These are phyloP conservation scores for Cryptococcus sp. DNA, from an alignment of 1,284 basidiomycete genomes.

Conservation along the genomic window DNA sequence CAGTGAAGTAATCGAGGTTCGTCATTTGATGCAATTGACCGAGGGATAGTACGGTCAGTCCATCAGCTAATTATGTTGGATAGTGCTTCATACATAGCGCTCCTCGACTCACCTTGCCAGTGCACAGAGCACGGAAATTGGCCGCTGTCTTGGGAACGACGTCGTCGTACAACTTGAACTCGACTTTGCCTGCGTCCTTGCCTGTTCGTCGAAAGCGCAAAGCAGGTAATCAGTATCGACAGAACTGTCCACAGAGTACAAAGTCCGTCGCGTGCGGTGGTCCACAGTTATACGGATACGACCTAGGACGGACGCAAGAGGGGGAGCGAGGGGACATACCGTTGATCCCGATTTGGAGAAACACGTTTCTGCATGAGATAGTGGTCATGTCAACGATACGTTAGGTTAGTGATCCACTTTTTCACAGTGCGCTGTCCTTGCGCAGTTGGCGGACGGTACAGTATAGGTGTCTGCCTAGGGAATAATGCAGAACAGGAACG, in stretches of 20 bases:
- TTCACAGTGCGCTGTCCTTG: too few relatives aligned
- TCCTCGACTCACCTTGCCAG: slow-evolving; percentile 52
- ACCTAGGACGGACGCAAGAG: neutral
- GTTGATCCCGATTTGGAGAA: slow-evolving; percentile 41
- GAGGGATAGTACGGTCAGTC: too few relatives aligned
- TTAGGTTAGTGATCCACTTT: too few relatives aligned
- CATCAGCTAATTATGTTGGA: neutral
- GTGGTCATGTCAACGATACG: too few relatives aligned
- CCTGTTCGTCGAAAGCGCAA: slow-evolving; percentile 5
- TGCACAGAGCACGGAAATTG: slow-evolving; percentile 66
- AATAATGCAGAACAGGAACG: too few relatives aligned
- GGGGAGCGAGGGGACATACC: slow-evolving; percentile 20
- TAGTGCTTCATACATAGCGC: neutral
- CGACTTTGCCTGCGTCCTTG: slow-evolving; percentile 46
- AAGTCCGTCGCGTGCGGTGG: too few relatives aligned
- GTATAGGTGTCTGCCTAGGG: too few relatives aligned
- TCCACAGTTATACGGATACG: neutral
- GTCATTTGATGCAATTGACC: neutral
- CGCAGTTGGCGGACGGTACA: too few relatives aligned
- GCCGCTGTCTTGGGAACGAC: slow-evolving; percentile 42
- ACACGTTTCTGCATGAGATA: slow-evolving; percentile 25
- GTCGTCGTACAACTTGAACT: slow-evolving; percentile 55
- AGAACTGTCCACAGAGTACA: neutral
- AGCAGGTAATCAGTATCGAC: too few relatives aligned
- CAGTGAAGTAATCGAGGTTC: neutral